These are phyloP conservation scores for Hondaea fermentalgiana DNA, from an alignment of 108 stramenopile species.

Conservation along the genomic window DNA sequence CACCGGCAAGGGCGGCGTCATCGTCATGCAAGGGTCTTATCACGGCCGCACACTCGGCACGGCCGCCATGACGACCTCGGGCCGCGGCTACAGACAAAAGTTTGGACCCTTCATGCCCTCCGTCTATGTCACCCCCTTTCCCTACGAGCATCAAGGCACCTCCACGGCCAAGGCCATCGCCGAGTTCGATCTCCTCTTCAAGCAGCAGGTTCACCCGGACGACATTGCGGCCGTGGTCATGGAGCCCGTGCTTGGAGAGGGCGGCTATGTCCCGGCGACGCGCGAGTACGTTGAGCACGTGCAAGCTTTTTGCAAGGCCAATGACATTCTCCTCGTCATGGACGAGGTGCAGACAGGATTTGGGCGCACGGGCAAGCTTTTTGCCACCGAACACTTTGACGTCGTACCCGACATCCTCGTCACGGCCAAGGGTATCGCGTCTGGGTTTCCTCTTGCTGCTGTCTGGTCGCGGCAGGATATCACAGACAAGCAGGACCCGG, in stretches of 20 bases:
- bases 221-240: conserved; percentile 54
- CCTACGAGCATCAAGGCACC: conserved; percentile 43
- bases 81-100: conserved; percentile 13
- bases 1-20: conserved; percentile 54
- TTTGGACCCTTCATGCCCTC: neutral
- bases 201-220: conserved; percentile 39
- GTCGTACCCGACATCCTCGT: conserved; percentile 57
- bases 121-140: conserved; percentile 34
- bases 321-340: conserved; percentile 34
- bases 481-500: conserved; percentile 45
- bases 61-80: conserved; percentile 60
- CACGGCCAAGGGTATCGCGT: conserved; percentile 64
- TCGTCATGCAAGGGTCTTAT: conserved; percentile 57
- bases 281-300: conserved; percentile 45
- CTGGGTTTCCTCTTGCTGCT: conserved; percentile 59
- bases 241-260: conserved; percentile 59
- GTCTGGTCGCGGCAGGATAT: conserved; percentile 53
- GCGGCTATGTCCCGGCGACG: conserved; percentile 54
- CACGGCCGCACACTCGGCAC: conserved; percentile 62
- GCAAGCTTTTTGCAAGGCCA: conserved; percentile 47
- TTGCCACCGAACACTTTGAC: conserved; percentile 26
- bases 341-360: conserved; percentile 43
- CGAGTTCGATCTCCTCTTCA: conserved; percentile 40
- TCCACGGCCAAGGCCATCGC: conserved; percentile 27
- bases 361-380: conserved; percentile 24